A percentile compares a stretch with the other conserved stretches of the same genome.
These are phyloP conservation scores for Spathaspora hagerdaliae DNA, from an alignment of 805 yeast species.

Conservation along the genomic window DNA sequence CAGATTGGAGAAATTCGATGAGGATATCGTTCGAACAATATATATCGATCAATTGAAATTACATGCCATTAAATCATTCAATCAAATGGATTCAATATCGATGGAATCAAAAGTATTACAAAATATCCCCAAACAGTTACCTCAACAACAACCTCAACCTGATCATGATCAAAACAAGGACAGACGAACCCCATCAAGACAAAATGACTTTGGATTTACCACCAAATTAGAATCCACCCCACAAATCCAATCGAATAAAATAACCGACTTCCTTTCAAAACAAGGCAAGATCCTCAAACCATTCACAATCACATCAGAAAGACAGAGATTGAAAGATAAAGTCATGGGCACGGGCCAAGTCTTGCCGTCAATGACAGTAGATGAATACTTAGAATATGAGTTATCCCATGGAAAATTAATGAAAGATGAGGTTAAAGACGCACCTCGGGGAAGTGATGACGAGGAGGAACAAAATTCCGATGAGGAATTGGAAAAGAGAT, in stretches of 20 bases:
- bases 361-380: slow-evolving; percentile 91
- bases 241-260: slow-evolving; percentile 18
- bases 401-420: slow-evolving; percentile 79
- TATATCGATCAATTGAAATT: slow-evolving; percentile 53
- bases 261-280: slow-evolving; percentile 48
- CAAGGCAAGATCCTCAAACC: slow-evolving; percentile 82
- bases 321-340: slow-evolving; percentile 53
- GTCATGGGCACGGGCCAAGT: slow-evolving; percentile 91
- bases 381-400: slow-evolving; percentile 85
- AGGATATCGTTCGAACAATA: slow-evolving; percentile 56
- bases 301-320: slow-evolving; percentile 61
- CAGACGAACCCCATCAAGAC: slow-evolving; percentile 6
- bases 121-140: slow-evolving; percentile 28
- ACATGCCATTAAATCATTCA: slow-evolving; percentile 50
- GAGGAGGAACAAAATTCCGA: slow-evolving; percentile 52
- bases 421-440: slow-evolving; percentile 38
- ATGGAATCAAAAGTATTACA: slow-evolving; percentile 67
- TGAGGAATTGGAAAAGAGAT: slow-evolving; percentile 62
- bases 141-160: slow-evolving; percentile 1
- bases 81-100: slow-evolving; percentile 50
- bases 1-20: slow-evolving; percentile 45
- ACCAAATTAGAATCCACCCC: slow-evolving; percentile 54
- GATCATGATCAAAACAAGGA: background rate
- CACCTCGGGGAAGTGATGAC: slow-evolving; percentile 36
- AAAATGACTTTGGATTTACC: slow-evolving; percentile 49